Base-by-base conservation (phyloP, 2,329 filamentous ascomycete species). In the Pleoardoris graminearum region DNA sequence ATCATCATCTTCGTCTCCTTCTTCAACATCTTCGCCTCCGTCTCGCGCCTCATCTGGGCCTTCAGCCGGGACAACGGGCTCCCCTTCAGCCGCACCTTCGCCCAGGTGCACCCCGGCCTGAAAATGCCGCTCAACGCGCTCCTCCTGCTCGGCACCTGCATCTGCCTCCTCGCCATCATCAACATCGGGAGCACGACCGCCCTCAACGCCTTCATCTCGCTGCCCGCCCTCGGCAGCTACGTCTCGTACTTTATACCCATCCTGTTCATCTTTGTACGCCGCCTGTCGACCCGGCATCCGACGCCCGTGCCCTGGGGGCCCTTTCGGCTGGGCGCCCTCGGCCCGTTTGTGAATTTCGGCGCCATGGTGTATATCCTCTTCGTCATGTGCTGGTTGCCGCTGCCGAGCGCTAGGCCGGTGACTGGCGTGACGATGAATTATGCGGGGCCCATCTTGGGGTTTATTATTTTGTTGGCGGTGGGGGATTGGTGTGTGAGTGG, bases 11-110 rank as follows among this genome's bases (percentile, higher is more conserved):
- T 38, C 60, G 61, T 71, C 4, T 67, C 62, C 6, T 63, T 75
- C 53, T 71, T 77, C 41, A 74, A 72, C 16, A 68, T 71, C 30
- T 69, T 79, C 6, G 77, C 79, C 1, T 79, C 77, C 1, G 76
- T 75, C 0, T 77, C 77, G 0, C 74, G 79, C 4, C 63, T 80
- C 1, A 75, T 75, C 2, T 80, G 78, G 78, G 77, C 77, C 0
- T 81, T 79, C 70, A 74, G 78, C 7, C 61, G 75, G 1, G 79
- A 80, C 47, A 74, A 74, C 2, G 78, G 75, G 3, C 62, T 79
- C 0, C 77, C 76, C 0, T 67, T 62, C 60, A 50, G 59, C 59
- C n/a, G 55, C 55, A 10, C 65, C 55, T 39, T 71, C 61, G 21
- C 69, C 22, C 61, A 62, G 35, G 60, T 68, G 2, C 54, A 66